phyloP scores from a whole-genome alignment of 169 alveolate species.

The Plasmodium malariae region DNA sequence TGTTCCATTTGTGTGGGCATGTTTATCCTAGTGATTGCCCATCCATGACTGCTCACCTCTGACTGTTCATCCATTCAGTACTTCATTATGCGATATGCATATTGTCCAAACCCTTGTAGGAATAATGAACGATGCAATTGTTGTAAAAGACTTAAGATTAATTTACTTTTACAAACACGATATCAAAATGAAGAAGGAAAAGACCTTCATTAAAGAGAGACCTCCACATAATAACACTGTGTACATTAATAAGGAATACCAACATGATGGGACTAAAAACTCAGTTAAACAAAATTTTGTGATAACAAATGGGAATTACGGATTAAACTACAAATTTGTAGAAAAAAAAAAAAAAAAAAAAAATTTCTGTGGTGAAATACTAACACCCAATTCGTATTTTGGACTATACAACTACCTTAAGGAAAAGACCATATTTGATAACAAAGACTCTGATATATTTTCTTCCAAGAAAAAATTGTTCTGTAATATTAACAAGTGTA shows the following conservation, averaged over 20 bases:
- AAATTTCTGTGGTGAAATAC: slow-evolving; percentile 38
- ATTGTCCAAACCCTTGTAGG: slow-evolving; percentile 2
- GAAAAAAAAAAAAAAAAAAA: slow-evolving; percentile 14
- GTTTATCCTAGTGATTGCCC: too few relatives aligned
- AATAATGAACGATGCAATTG: slow-evolving; percentile 36
- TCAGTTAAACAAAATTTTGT: slow-evolving; percentile 4
- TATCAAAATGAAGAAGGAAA: slow-evolving; percentile 30
- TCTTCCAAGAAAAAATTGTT: slow-evolving; percentile 7
- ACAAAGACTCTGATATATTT: background rate
- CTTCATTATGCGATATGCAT: too few relatives aligned
- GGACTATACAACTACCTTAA: slow-evolving; percentile 32
- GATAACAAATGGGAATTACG: background rate
- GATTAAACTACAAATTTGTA: background rate
- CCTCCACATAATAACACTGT: background rate
- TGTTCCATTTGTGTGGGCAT: too few relatives aligned
- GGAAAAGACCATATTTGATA: slow-evolving; percentile 35
- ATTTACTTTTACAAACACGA: slow-evolving; percentile 58
- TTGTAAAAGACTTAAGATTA: slow-evolving; percentile 43
- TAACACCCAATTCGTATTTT: slow-evolving; percentile 25
- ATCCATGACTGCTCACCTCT: too few relatives aligned
- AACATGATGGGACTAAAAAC: background rate
- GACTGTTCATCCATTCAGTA: too few relatives aligned
- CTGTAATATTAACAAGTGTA: slow-evolving; percentile 10
- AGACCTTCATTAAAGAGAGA: slow-evolving; percentile 20
- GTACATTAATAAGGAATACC: background rate